Base-by-base conservation (phyloP, 139 green algal genomes). In the Coelastrella sp. region DNA sequence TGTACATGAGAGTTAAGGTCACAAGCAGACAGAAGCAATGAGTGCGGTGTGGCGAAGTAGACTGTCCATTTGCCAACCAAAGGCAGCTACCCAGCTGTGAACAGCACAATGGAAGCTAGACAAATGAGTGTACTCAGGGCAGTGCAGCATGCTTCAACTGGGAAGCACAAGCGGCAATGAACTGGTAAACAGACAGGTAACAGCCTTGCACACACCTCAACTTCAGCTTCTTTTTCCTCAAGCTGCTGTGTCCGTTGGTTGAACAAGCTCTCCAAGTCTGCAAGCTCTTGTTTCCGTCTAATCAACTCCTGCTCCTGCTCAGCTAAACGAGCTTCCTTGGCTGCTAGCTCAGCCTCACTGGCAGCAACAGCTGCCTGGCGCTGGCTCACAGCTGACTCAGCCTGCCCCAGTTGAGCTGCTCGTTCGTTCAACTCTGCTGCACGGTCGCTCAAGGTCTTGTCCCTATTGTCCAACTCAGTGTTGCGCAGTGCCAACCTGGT, bases 321-420 rank as follows among this genome's bases (percentile, higher is more conserved):
- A 40, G 63, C 43, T 43, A 79, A 13, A 9, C 17, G 34, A 32
- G 72, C 72, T 34, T n/a, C 13, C 45, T 43, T 40, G 8, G 38
- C n/a, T 23, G 34, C 72, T 27, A 79, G 43, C 27, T 51, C 72
- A 51, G 35, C 13, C 72, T 62, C 72, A 7, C 27, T 27, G 15
- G 72, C 72, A n/a, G 48, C 73, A 34, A 57, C 30, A 45, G 50
- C 50, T 37, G 73, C 48, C 27, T 81, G 30, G 19, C 73, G 50
- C 73, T 81, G 13, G 2, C 2, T 32, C 15, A 48, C 30, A 17
- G 73, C 73, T 81, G 73, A 60, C 50, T 81, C 73, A 50, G 73
- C 73, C 13, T 32, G 19, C 1, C 30, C 35, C 27, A 81, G 73
- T 50, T 81, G 73, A 38, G 50, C 30, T 35, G 73, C 73, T 8